phyloP scores from a whole-genome alignment of 192 early-diverging fungal genomes.

The Dissophora ornata region DNA sequence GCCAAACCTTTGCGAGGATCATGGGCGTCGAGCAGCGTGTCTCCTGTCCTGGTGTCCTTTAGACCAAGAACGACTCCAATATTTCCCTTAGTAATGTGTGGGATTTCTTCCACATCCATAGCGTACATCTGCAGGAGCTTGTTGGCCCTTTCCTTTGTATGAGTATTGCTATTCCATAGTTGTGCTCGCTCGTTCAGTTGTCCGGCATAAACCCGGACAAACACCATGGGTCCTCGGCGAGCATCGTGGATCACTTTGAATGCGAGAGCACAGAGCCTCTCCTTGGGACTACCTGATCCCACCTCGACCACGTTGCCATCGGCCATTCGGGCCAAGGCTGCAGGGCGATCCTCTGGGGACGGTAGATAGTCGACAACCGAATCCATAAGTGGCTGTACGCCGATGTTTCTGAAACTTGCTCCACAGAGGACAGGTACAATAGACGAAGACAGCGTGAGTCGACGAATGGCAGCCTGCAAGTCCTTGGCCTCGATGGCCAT shows the following conservation, averaged over 20 bases:
- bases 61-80: constrained; percentile 89
- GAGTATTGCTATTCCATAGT: constrained; percentile 74
- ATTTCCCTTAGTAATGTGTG: constrained; percentile 75
- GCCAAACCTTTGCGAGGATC: constrained; percentile 62
- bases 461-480: constrained; percentile 73
- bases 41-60: constrained; percentile 87
- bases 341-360: constrained; percentile 76
- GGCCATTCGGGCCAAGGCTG: constrained; percentile 64
- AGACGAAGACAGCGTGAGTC: constrained; percentile 73
- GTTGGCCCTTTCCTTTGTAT: constrained; percentile 80
- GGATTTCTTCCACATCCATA: constrained; percentile 88
- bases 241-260: constrained; percentile 93
- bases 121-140: constrained; percentile 94
- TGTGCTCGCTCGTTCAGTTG: constrained; percentile 72
- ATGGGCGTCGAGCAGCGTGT: constrained; percentile 77
- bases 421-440: constrained; percentile 90
- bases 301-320: constrained; percentile 56
- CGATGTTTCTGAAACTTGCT: constrained; percentile 89
- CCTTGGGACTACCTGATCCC: constrained; percentile 57
- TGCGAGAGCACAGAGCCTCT: constrained; percentile 84
- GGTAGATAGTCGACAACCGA: constrained; percentile 90
- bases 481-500: constrained; percentile 69
- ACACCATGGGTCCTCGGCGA: constrained; percentile 89
- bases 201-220: constrained; percentile 90
- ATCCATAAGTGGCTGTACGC: constrained; percentile 94